Evolutionary conservation across 768 basidiomycete species (phyloP).

Genomic region (Russula sp.): DNA sequence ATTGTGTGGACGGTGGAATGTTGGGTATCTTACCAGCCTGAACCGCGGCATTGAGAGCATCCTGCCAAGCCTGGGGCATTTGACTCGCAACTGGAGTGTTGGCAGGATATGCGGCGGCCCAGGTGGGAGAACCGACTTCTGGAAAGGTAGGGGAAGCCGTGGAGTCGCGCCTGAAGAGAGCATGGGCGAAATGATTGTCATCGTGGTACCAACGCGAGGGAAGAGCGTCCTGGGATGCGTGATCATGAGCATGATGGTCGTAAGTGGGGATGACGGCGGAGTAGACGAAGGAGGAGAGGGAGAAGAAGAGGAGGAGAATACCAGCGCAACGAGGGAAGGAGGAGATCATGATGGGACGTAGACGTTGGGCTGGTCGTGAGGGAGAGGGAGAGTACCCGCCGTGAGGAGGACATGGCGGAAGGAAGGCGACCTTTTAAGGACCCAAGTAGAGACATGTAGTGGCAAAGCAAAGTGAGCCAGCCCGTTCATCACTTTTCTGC

Average conservation of each 20-base stretch:
- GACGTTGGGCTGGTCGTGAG: too few relatives aligned
- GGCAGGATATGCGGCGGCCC: conserved; percentile 30
- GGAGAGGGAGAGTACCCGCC: background rate
- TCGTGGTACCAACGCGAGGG: conserved; percentile 26
- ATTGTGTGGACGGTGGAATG: conserved; percentile 28
- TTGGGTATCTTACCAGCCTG: conserved; percentile 33
- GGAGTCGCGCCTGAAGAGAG: conserved; percentile 25
- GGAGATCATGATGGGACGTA: background rate
- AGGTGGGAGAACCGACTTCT: conserved; percentile 26
- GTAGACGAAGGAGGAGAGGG: background rate
- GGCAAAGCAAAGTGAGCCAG: background rate
- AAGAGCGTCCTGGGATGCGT: conserved; percentile 11
- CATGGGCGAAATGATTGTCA: conserved; percentile 22
- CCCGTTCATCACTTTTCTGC: background rate
- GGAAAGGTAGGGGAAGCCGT: background rate
- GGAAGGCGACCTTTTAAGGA: background rate
- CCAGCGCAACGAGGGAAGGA: background rate
- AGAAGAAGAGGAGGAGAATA: background rate
- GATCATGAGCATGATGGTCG: background rate
- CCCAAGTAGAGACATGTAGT: background rate
- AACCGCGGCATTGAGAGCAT: conserved; percentile 31
- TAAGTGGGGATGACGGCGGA: conserved; percentile 11
- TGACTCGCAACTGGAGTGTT: conserved; percentile 25
- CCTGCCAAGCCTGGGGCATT: conserved; percentile 36
- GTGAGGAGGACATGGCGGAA: background rate